These are phyloP conservation scores for grape (Vitis vinifera) DNA, from an alignment of 164 flowering plant genomes.

Conservation along the genomic window ASM3070453v1 NC_081822.1:35509001-35509500, in stretches of 20 bases:
- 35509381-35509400: conserved; percentile 17
- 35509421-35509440: conserved; percentile 35
- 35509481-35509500: conserved; percentile 18
- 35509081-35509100: conserved; percentile 20
- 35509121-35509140: conserved; percentile 37
- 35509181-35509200: conserved; percentile 5
- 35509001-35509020: conserved; percentile 29
- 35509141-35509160: conserved; percentile 31
- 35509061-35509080: conserved; percentile 15
- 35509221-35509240: conserved; percentile 37
- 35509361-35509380: background rate
- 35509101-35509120: conserved; percentile 38
- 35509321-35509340: conserved; percentile 35
- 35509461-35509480: conserved; percentile 31
- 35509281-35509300: background rate
- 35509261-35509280: conserved; percentile 7
- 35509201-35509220: conserved; percentile 39
- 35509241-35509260: conserved; percentile 14
- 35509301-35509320: conserved; percentile 28
- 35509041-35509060: conserved; percentile 26
- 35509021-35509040: conserved; percentile 33
- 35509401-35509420: conserved; percentile 40
- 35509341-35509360: conserved; percentile 16
- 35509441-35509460: conserved; percentile 42
- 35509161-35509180: conserved; percentile 6